A percentile compares a stretch with the other conserved stretches of the same genome.
phyloP scores from a whole-genome alignment of 495 filamentous ascomycete species.

The Staphylotrichum longicolle region DNA sequence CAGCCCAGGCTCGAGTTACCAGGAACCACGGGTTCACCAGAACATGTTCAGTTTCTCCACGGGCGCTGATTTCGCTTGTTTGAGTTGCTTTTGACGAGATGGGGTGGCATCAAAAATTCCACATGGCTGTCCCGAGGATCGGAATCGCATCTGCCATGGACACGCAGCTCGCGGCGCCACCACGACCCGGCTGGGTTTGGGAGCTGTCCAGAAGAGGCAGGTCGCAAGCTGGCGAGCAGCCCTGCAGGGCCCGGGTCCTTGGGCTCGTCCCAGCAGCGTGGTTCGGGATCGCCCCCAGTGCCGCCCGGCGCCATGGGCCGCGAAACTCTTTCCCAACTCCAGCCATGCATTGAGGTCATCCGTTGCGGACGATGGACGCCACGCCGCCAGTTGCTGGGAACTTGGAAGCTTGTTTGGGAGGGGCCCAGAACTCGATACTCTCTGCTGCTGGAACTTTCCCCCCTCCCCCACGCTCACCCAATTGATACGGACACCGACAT shows the following conservation, averaged over 20 bases:
- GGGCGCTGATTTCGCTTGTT: not conserved
- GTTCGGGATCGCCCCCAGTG: conserved; percentile 24
- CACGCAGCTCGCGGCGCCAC: conserved; percentile 9
- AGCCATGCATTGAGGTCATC: not conserved
- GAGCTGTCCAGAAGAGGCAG: conserved; percentile 20
- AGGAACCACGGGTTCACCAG: too few relatives aligned
- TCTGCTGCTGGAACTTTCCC: not conserved
- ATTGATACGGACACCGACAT: not conserved
- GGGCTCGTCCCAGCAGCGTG: conserved; percentile 21
- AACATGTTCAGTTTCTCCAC: too few relatives aligned
- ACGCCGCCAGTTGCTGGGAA: too few relatives aligned
- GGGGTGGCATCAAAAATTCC: conserved; percentile 7
- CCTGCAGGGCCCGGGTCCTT: conserved; percentile 5
- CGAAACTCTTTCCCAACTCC: conserved; percentile 11
- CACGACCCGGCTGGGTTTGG: not conserved
- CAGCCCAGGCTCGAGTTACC: too few relatives aligned
- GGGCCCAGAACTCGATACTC: not conserved
- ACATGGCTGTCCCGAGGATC: conserved; percentile 10
- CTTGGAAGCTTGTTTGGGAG: not conserved
- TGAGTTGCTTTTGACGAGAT: not conserved
- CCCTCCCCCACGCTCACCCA: not conserved
- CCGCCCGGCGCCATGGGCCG: conserved; percentile 19
- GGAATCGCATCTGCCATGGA: conserved; percentile 6
- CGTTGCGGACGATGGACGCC: not conserved
- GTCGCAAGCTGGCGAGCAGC: conserved; percentile 12